Conservation (phyloP, 805 yeast species). For the Yarrowia keelungensis region DNA sequence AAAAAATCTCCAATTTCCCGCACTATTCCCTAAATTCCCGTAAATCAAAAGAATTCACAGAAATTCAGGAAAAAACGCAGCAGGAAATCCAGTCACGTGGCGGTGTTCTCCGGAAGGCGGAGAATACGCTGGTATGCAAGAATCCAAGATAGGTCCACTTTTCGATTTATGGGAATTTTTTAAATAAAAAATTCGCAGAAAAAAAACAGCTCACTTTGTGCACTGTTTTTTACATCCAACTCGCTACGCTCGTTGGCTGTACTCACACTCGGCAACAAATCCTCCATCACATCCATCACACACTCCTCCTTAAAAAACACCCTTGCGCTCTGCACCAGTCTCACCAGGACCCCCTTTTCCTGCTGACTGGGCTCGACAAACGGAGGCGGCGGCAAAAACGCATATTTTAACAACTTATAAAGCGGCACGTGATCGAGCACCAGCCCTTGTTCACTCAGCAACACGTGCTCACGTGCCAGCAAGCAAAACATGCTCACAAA, state of each 20-base stretch:
- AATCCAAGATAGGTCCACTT: too few species aligned
- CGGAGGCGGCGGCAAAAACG: constrained; percentile 32
- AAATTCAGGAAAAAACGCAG: too few species aligned
- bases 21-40: too few species aligned
- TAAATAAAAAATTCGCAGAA: neutral
- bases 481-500: constrained; percentile 67
- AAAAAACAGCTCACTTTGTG: too few species aligned
- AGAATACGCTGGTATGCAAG: too few species aligned
- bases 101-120: too few species aligned
- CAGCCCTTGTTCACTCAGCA: constrained; percentile 52
- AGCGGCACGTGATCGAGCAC: constrained; percentile 61
- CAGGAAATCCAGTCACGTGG: too few species aligned
- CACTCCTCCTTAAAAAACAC: constrained; percentile 44
- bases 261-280: constrained; percentile 46
- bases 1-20: too few species aligned
- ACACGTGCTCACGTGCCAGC: constrained; percentile 58
- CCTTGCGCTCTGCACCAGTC: constrained; percentile 45
- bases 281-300: constrained; percentile 43
- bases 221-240: too few species aligned
- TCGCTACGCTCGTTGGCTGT: neutral
- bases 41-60: too few species aligned
- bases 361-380: constrained; percentile 37
- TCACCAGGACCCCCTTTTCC: constrained; percentile 41
- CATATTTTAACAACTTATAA: constrained; percentile 39
- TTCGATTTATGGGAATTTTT: too few species aligned